Base-by-base conservation (phyloP, 2,329 filamentous ascomycete genomes). In the Torrubiella hemipterigena region DNA sequence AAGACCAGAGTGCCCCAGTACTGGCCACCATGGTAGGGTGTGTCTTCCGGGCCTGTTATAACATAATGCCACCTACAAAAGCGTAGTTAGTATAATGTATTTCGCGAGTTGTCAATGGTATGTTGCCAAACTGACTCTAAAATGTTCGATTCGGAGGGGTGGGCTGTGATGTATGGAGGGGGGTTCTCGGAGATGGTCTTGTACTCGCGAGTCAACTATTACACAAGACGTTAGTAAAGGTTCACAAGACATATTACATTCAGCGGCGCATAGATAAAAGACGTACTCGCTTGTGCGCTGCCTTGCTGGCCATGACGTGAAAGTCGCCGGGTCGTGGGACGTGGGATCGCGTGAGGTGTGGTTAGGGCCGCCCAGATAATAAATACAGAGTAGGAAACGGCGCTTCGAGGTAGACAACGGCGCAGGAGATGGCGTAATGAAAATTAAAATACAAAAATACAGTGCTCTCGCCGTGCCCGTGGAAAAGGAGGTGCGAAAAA, bases 1-100 rank as follows among this genome's bases (percentile, higher is more conserved):
- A 98, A 98, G 42, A 93, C 78, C 30, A 98, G 69, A 2, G 89
- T 95, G 29, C 91, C 91, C 91, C 91, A 98, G 65, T 96, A 98
- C 56, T 98, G 91, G 27, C 91, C 91, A 50, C 79, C 77, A 47
- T 93, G 76, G 55, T 98, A 98, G 3, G 91, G 89, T 1, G 91
- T 98, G 37, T 87, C 75, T 38, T 93, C 86, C 20, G 91, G 89
- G 3, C 91, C 91, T 22, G 87, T 95, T 43, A 96, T 81, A 50
- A 95, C 83, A 61, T 93, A 93, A 61, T 93, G 85, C 85, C 85
- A 93, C 61, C 79, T 82, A 48, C 20, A 30, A 27, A 31, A 30
- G 3, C 8, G 23, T 9, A 9, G n/a, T 34, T 20, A 34, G 33
- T 20, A 6, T 12, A 7, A 7, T 18, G 8, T 28, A 20, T 12